Conservation (phyloP, 2,329 filamentous ascomycete species). For the Chrysoporthe cubensis region DNA sequence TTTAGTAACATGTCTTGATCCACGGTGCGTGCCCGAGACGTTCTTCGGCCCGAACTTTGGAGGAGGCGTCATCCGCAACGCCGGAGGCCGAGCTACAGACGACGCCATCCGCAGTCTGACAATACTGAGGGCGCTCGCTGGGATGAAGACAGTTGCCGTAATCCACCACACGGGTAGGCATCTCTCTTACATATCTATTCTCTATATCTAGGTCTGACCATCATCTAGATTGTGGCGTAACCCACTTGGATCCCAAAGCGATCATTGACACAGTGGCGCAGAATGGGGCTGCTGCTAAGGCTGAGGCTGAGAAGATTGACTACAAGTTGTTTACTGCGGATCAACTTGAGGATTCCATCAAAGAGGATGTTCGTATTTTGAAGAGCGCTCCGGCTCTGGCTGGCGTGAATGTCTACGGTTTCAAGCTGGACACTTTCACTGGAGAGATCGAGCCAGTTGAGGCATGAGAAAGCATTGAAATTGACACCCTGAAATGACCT, state of each 20-base stretch:
- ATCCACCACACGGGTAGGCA: conserved; percentile 24
- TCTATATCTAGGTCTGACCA: neutral
- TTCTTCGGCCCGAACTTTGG: conserved; percentile 22
- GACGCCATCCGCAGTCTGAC: conserved; percentile 23
- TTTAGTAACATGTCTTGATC: conserved; percentile 24
- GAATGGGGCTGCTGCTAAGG: neutral
- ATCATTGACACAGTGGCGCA: conserved; percentile 9
- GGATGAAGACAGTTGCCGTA: conserved; percentile 14
- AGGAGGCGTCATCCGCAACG: conserved; percentile 22
- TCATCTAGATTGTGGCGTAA: conserved; percentile 20
- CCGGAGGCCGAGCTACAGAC: conserved; percentile 22
- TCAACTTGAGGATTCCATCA: conserved; percentile 17
- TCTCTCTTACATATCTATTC: no score
- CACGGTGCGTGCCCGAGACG: conserved; percentile 23
- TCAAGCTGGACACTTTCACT: conserved; percentile 25
- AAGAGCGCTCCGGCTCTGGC: conserved; percentile 9
- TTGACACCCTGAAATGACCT: neutral
- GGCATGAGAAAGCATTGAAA: neutral
- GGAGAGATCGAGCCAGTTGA: conserved; percentile 22
- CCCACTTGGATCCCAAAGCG: conserved; percentile 5
- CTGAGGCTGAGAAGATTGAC: conserved; percentile 17
- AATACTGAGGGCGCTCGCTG: conserved; percentile 7
- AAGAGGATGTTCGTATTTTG: conserved; percentile 19
- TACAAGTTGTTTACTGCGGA: conserved; percentile 15
- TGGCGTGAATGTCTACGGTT: conserved; percentile 19